Evolutionary conservation across 345 rosid species (phyloP), one percentile per base, ranked within the genome.

Genomic region (Xanthoceras sorbifolium): DNA sequence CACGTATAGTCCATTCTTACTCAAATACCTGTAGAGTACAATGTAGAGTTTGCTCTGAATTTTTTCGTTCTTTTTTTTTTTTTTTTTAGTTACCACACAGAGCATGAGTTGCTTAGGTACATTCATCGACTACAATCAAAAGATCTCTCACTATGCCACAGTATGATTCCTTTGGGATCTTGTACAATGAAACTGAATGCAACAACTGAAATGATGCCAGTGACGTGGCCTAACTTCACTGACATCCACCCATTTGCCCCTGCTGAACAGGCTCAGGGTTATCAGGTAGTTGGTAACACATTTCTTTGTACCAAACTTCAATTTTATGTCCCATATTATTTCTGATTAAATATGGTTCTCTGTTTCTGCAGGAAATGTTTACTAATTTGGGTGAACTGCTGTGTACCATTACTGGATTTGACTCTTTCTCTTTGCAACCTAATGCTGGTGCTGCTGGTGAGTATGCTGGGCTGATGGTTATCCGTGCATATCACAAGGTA

Each of bases 401-500:
- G 81, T 92, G 99, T 83, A 84, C 90, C 55, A 85, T 97, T 82
- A 94, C 99, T 68, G 99, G 99, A 46, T 97, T 97, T 76, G 96
- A 97, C 79, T 94, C 99, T 63, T 90, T 97, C 94, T 97, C 99
- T 29, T 83, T 97, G 86, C 99, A 97, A 89, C 99, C 99, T 29
- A 97, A 97, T 86, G 97, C 99, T 67, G 98, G 98, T 84, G 97
- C 97, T 55, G 87, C 99, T 77, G 99, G 99, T 17, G 99, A 94
- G 85, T 97, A 94, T 79, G 92, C 99, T n/a, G 98, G 98, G 82
- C 93, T 97, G 66, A 97, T 97, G 99, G 99, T 92, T 80, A 97
- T 97, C 80, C 99, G 97, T 7, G 98, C 97, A 46, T 97, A 90
- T 89, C 99, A 97, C 76, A 72, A 79, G 94, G 99, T 94, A 94